Evolutionary conservation across 1,139 yeast species (phyloP).

Genomic region (Torulaspora pretoriensis): DNA sequence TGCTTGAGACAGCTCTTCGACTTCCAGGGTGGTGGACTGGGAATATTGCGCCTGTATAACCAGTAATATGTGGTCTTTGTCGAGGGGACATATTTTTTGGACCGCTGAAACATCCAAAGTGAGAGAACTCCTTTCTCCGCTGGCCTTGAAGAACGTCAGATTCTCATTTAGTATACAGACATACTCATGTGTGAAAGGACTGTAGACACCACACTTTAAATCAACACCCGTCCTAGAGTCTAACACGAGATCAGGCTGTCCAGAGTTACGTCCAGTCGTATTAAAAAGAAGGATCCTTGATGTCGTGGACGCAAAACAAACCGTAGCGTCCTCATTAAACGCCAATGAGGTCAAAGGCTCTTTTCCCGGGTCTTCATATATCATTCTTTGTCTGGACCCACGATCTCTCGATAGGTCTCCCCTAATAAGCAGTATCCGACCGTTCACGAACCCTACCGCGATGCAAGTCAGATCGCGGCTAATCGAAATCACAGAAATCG

Average conservation of each 20-base stretch:
- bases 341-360: conserved; percentile 79
- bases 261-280: conserved; percentile 74
- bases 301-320: conserved; percentile 41
- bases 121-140: conserved; percentile 54
- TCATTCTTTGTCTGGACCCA: conserved; percentile 80
- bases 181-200: conserved; percentile 26
- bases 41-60: conserved; percentile 33
- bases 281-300: conserved; percentile 67
- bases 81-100: conserved; percentile 43
- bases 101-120: conserved; percentile 55
- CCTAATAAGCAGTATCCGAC: conserved; percentile 72
- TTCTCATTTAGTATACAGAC: conserved; percentile 35
- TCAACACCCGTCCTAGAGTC: conserved; percentile 67
- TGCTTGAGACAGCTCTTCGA: conserved; percentile 33
- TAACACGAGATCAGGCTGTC: conserved; percentile 58
- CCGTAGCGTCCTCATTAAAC: conserved; percentile 23
- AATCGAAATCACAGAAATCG: conserved; percentile 62
- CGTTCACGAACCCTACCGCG: conserved; percentile 85
- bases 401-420: conserved; percentile 88
- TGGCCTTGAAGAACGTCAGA: conserved; percentile 38
- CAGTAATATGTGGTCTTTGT: conserved; percentile 43
- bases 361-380: conserved; percentile 53
- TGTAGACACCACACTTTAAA: conserved; percentile 56
- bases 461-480: conserved; percentile 58
- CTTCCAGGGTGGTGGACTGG: conserved; percentile 30